Evolutionary conservation across 331 rosid species (phyloP).

Genomic region (Dryas integrifolia): DNA sequence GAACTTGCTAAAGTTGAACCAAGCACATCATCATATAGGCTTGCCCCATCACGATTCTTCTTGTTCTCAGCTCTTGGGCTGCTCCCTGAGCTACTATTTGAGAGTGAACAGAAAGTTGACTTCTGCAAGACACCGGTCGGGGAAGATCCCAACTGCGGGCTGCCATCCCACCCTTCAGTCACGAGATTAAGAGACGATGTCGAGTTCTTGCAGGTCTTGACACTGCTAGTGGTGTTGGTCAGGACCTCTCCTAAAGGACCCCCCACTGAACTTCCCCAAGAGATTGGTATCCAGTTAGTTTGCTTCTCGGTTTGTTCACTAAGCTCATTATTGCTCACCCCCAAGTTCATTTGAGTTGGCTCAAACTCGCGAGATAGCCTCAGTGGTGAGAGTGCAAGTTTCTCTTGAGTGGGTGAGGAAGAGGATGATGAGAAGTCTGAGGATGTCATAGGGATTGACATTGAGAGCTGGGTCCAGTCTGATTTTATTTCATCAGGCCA

Average conservation of each 20-base stretch:
- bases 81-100: slow-evolving; percentile 49
- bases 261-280: slow-evolving; percentile 41
- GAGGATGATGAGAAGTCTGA: slow-evolving; percentile 42
- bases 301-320: slow-evolving; percentile 19
- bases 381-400: slow-evolving; percentile 36
- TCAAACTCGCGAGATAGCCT: slow-evolving; percentile 37
- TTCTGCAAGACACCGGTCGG: slow-evolving; percentile 50
- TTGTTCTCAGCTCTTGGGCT: slow-evolving; percentile 32
- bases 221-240: slow-evolving; percentile 26
- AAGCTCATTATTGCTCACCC: slow-evolving; percentile 15
- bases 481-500: slow-evolving; percentile 45
- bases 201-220: slow-evolving; percentile 22
- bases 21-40: slow-evolving; percentile 31
- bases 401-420: slow-evolving; percentile 37
- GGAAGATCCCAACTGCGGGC: slow-evolving; percentile 37
- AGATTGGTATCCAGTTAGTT: slow-evolving; percentile 26
- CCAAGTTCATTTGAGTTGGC: slow-evolving; percentile 30
- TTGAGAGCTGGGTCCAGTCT: slow-evolving; percentile 48
- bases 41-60: slow-evolving; percentile 18
- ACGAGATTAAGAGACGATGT: slow-evolving; percentile 30
- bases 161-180: slow-evolving; percentile 40
- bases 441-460: slow-evolving; percentile 39
- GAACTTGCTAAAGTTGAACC: slow-evolving; percentile 31
- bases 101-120: slow-evolving; percentile 43
- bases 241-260: slow-evolving; percentile 56